Base-by-base conservation (phyloP, 768 basidiomycete genomes). In the Pleurotus tuber-regium region DNA sequence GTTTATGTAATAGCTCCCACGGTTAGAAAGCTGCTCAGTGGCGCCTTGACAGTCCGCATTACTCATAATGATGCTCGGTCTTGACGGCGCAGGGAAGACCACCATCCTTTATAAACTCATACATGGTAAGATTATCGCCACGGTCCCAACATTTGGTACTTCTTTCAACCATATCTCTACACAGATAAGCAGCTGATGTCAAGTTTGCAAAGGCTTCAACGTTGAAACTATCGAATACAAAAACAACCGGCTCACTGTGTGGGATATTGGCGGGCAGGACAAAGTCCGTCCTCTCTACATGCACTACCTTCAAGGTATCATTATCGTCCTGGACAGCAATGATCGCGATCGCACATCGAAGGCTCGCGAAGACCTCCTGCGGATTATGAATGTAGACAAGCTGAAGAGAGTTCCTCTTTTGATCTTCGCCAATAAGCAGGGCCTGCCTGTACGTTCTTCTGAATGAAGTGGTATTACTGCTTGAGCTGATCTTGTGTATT, bases 221-320 rank as follows among this genome's bases (percentile, higher is more conserved):
- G 78, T 80, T 60, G 78, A 80, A 68, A 78, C 76, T 35, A 75
- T 79, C 54, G 50, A 51, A 21, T 42, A 43, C 39, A 78, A 78
- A 66, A 77, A 78, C 63, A 75, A 78, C 54, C 70, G 68, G 40
- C 77, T 80, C 67, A 77, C 73, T 18, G 75, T 79, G 6, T 80
- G 78, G 78, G 78, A 79, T 66, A 74, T 78, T 51, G 78, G 78
- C 63, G 78, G 76, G 43, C 76, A 77, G 63, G 70, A 73, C 62
- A 31, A 4, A 63, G 16, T 11, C 26, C 7, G 41, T 12, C 4
- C 26, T 7, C 41, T 19, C 2, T 19, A 42, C 16, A 6, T 6
- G 8, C 41, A 42, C 26, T 42, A 42, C 16, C 24, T 42, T 24
- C 19, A 42, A 23, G 41, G 41, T 2, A 18, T 24, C 11, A 25